Base-by-base conservation (phyloP, 257 asterid species). In the Salvia rosmarinus region DNA sequence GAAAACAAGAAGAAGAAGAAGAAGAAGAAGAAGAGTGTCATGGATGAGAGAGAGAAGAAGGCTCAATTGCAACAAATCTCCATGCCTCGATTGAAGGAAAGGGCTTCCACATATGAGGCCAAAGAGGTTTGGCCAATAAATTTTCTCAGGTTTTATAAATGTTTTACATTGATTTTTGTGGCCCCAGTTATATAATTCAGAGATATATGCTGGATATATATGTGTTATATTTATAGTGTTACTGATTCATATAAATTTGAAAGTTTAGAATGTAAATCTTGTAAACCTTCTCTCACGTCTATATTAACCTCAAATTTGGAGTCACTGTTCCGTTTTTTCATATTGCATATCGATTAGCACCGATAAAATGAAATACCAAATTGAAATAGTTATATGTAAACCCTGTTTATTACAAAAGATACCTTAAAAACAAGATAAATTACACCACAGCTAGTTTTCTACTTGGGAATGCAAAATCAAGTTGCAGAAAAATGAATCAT, bases 11-110 rank as follows among this genome's bases (percentile, higher is more conserved):
- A 89, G 87, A 93, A 81, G 62, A 94, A 87, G 85, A 90, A 87
- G 71, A 87, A 93, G 55, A 97, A 91, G 82, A 93, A 90, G 76
- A 89, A 95, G n/a, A n/a, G n/a, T 0, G 88, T 90, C 9, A 90
- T 90, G 98, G 98, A 93, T 72, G 96, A 93, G 75, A n/a, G 98
- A 93, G 87, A 89, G 85, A 85, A 96, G 78, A 83, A 49, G 60
- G 82, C 64, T 9, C 97, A 87, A 34, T n/a, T n/a, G 90, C 98
- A 90, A 19, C 79, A 66, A 32, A 82, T 90, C 66, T 78, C 95
- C 1, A 77, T 79, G 86, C 96, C 97, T 17, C 97, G 98, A 16
- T 70, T 87, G 85, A 89, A 90, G 80, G 80, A 64, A 63, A 93
- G 93, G 5, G 44, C 89, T 49, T 77, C 97, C 23, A 88, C 97